Conservation (phyloP, 2,329 filamentous ascomycete species). For the Tolypocladium paradoxum region DNA sequence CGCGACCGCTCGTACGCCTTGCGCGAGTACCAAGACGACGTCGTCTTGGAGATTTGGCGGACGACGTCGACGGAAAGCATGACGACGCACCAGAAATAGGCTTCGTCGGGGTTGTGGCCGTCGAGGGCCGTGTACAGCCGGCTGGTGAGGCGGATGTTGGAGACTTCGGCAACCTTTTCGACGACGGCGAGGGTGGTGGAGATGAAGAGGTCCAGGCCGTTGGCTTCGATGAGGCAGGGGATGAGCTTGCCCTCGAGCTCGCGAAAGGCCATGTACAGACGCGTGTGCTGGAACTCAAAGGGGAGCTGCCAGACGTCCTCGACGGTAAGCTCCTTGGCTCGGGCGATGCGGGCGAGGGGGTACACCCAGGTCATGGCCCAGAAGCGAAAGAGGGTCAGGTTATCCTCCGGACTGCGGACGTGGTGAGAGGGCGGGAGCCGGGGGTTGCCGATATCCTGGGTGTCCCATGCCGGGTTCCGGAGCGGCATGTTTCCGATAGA, state of each 20-base stretch:
- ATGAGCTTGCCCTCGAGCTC: conserved; percentile 64
- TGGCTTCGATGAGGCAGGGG: conserved; percentile 58
- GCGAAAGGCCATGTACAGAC: conserved; percentile 64
- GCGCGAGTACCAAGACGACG: conserved; percentile 65
- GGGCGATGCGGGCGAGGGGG: conserved; percentile 58
- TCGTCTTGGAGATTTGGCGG: conserved; percentile 24
- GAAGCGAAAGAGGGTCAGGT: conserved; percentile 70
- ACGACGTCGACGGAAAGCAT: conserved; percentile 22
- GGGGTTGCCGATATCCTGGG: conserved; percentile 18
- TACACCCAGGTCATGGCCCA: conserved; percentile 77
- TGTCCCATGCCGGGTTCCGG: conserved; percentile 23
- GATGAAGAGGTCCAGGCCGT: conserved; percentile 67
- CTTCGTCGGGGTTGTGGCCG: conserved; percentile 14
- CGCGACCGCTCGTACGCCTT: conserved; percentile 74
- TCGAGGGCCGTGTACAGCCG: conserved; percentile 25
- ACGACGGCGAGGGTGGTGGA: conserved; percentile 53
- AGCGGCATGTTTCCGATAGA: conserved; percentile 26
- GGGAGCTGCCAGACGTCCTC: conserved; percentile 74
- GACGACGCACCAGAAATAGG: conserved; percentile 24
- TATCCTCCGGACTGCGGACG: conserved; percentile 67
- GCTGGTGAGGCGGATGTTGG: conserved; percentile 26
- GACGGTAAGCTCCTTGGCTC: conserved; percentile 56
- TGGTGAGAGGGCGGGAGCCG: conserved; percentile 15
- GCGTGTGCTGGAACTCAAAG: conserved; percentile 70
- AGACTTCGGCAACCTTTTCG: conserved; percentile 24